Conservation (phyloP, 2,329 filamentous ascomycete species). For the Chrysoporthe austroafricana region DNA sequence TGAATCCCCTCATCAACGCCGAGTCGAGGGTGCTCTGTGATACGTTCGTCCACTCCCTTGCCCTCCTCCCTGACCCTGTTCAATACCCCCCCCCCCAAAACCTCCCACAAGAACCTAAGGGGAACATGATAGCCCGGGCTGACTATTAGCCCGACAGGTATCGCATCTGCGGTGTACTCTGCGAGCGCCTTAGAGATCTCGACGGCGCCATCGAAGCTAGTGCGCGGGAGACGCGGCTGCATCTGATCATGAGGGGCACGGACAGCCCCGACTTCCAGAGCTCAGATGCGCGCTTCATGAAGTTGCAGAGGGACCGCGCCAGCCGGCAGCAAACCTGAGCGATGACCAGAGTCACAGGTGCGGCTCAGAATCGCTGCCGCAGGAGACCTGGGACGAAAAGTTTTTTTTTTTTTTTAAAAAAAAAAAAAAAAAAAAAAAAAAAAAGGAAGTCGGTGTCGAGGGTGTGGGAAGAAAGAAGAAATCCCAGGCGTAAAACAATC, state of each 20-base stretch:
- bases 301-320: background rate
- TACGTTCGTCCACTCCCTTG: background rate
- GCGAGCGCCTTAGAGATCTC: background rate
- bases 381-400: background rate
- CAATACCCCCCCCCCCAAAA: background rate
- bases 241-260: conserved; percentile 1
- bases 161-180: conserved; percentile 9
- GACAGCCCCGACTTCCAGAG: background rate
- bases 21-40: background rate
- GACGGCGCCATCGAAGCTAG: background rate
- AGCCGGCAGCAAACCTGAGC: background rate
- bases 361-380: background rate
- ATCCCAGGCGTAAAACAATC: background rate
- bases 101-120: background rate
- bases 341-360: background rate
- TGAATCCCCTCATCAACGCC: conserved; percentile 13
- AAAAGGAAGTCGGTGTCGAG: background rate
- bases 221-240: background rate
- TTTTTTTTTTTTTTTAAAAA: background rate
- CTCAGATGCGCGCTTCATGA: background rate
- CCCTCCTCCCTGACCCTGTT: background rate
- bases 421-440: background rate
- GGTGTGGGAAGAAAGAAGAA: background rate
- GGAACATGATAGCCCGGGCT: background rate
- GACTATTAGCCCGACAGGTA: background rate